Evolutionary conservation across 768 basidiomycete genomes (phyloP), one percentile per base, ranked within the genome.

Genomic region (Gymnopilus junonius): DNA sequence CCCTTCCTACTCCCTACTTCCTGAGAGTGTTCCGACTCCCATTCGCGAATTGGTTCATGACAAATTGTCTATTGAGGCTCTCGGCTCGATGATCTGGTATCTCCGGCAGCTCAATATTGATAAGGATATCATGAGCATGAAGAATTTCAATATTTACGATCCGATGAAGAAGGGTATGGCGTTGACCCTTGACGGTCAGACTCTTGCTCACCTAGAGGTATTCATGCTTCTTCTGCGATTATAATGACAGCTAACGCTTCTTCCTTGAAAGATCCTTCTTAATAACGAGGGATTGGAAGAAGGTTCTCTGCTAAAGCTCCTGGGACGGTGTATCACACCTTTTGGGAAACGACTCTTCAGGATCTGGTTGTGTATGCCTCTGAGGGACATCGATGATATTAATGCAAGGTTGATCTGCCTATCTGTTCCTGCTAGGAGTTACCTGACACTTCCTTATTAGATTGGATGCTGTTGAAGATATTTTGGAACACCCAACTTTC

Each of bases 141-240:
- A 88, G 78, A 99, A 99, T 73, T 99, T 99, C 83, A 96, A 98
- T 68, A 83, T 97, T 39, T 97, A 97, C 71, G 95, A 98, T 75
- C 97, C 97, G 0, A 94, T 98, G 87, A 90, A 91, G 73, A 84
- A 85, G 63, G 95, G 95, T n/a, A 83, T 89, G 71, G 92, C 89
- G 27, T 77, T 99, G 59, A 84, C 93, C 0, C 82, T 99, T 43
- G 96, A 99, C 74, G 97, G 97, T 2, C 95, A 98, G 74, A 96
- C 95, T 0, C 81, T 99, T 57, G 92, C 94, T 15, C 97, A 99
- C 73, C 83, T 99, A 64, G 97, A 99, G 82, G 94, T 95, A 56
- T 43, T 5, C 25, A 11, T 3, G 20, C 31, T 37, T 34, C 11
- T 48, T 10, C 20, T 39, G 37, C 39, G 59, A 27, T 55, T 21